Evolutionary conservation across 495 filamentous ascomycete genomes (phyloP), one percentile per base, ranked within the genome.

Genomic region (Hypoxylon fuscum): DNA sequence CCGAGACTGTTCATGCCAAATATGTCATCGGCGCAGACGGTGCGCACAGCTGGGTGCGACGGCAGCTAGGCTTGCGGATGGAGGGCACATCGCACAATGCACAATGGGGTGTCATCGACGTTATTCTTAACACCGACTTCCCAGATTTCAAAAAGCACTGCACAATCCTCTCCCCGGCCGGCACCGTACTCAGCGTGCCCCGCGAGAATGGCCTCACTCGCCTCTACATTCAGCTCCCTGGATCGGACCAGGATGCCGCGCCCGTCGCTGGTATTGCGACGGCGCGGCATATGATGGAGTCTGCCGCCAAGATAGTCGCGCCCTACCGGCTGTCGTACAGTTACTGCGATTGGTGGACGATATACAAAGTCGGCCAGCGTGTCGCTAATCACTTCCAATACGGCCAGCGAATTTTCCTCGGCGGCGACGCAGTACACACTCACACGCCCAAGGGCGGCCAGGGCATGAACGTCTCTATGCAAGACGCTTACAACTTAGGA

Each of bases 21-120:
- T 91, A 88, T 64, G 72, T 91, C 52, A 79, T 90, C 3, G 88
- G 88, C 1, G 87, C 83, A 23, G 88, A 91, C 70, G 87, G 87
- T 0, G 87, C 87, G 2, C 87, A 85, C 56, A 85, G 83, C 9
- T 84, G 81, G 74, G 83, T 85, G 4, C 74, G 88, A 25, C 78
- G 77, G 55, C 78, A 82, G 43, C 78, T 90, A 47, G 55, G 55
- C 1, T 79, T 85, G 18, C 73, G 80, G 41, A 72, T 89, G 61
- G 76, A 84, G 52, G 87, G 88, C 27, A 86, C 90, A 55, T 81
- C 82, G 34, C 83, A 83, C 0, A 86, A 90, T 67, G 85, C 78
- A 68, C 79, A 89, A 47, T 88, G 86, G 85, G 86, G 85, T 11
- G 85, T 88, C 0, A 72, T 89, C 15, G 88, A 91, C 62, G 73